These are phyloP conservation scores for Danielia oregonensis DNA, from an alignment of 805 yeast species.

Conservation along the genomic window DNA sequence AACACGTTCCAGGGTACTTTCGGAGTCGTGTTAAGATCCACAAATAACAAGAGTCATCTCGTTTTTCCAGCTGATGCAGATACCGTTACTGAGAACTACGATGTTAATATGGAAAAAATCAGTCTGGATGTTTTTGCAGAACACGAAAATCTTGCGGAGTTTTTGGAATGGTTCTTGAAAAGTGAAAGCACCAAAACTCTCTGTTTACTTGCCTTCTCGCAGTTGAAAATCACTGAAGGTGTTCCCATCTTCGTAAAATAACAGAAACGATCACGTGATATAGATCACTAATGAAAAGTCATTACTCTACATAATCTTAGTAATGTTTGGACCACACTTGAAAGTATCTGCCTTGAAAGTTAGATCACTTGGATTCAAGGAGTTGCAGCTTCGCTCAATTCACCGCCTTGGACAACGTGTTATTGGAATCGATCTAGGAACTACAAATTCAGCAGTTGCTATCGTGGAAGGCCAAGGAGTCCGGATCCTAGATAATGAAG, in stretches of 20 bases:
- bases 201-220: background rate
- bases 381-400: too few relatives aligned
- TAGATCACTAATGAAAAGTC: too few relatives aligned
- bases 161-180: background rate
- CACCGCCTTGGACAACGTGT: constrained; percentile 34
- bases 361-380: too few relatives aligned
- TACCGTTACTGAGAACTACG: background rate
- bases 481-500: constrained; percentile 68
- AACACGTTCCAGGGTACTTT: background rate
- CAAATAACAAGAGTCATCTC: background rate
- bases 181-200: background rate
- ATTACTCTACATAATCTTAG: too few relatives aligned
- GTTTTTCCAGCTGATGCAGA: background rate
- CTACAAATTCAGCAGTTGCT: constrained; percentile 86
- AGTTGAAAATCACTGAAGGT: background rate
- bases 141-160: background rate
- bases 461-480: constrained; percentile 62
- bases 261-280: too few relatives aligned
- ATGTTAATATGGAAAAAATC: background rate
- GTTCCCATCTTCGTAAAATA: too few relatives aligned
- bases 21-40: background rate
- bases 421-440: constrained; percentile 80
- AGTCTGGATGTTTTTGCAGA: background rate
- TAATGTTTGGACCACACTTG: too few relatives aligned
- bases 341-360: too few relatives aligned